These are phyloP conservation scores for Pestalotiopsis sp. DNA, from an alignment of 2,329 filamentous ascomycete genomes.

Conservation along the genomic window DNA sequence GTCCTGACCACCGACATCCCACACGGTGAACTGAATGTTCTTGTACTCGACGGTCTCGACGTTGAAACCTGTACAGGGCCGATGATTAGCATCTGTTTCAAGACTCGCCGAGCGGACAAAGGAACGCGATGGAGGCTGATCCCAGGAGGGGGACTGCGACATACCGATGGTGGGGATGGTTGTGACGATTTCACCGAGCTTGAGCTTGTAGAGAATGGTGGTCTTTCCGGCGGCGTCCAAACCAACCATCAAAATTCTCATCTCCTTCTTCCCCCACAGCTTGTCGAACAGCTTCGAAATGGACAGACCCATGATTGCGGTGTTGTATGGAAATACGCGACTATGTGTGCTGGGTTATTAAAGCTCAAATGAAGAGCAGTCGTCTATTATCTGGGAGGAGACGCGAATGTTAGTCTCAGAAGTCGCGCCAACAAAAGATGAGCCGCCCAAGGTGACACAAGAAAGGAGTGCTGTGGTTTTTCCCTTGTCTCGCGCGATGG, in stretches of 20 bases:
- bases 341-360: slow-evolving; percentile 25
- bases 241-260: slow-evolving; percentile 99
- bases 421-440: neutral
- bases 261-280: slow-evolving; percentile 99
- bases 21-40: slow-evolving; percentile 99
- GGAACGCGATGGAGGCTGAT: neutral
- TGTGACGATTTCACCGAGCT: slow-evolving; percentile 98
- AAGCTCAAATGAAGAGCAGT: slow-evolving; percentile 11
- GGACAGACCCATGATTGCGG: slow-evolving; percentile 91
- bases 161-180: slow-evolving; percentile 98
- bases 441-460: neutral
- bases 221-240: slow-evolving; percentile 99
- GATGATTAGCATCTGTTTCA: neutral
- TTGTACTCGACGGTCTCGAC: slow-evolving; percentile 99
- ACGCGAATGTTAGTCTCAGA: neutral
- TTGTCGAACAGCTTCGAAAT: slow-evolving; percentile 96
- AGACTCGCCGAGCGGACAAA: neutral
- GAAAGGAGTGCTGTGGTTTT: neutral
- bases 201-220: slow-evolving; percentile 99
- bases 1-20: slow-evolving; percentile 99
- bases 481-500: neutral
- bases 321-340: slow-evolving; percentile 35
- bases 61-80: slow-evolving; percentile 75
- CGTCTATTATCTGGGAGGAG: neutral
- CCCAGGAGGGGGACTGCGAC: slow-evolving; percentile 25